phyloP scores from a whole-genome alignment of 2,329 filamentous ascomycete genomes.

The Colletotrichum euphorbiae region DNA sequence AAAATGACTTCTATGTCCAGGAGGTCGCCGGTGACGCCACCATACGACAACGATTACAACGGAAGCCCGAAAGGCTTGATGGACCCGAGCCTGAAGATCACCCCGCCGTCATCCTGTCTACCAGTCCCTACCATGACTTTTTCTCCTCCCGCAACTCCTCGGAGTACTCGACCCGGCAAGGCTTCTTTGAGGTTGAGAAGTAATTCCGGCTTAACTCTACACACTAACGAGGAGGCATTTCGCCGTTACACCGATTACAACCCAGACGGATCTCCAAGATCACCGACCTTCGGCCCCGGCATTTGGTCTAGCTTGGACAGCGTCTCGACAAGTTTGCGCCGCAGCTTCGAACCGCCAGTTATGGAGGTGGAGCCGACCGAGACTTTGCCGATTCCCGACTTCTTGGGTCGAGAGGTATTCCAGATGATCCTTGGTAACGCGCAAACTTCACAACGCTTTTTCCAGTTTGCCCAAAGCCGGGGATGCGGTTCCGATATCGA shows the following conservation, averaged over 20 bases:
- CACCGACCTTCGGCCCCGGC: conserved; percentile 39
- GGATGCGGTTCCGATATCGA: conserved; percentile 63
- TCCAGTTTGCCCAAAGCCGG: conserved; percentile 60
- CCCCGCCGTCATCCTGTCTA: not conserved
- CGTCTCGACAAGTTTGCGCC: conserved; percentile 36
- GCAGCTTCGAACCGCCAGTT: conserved; percentile 28
- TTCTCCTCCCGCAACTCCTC: conserved; percentile 45
- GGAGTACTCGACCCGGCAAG: conserved; percentile 41
- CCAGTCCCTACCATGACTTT: conserved; percentile 32
- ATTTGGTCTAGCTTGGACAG: conserved; percentile 42
- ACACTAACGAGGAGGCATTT: conserved; percentile 57
- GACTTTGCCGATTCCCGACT: conserved; percentile 54
- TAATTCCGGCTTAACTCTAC: conserved; percentile 59
- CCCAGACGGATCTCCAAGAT: conserved; percentile 51
- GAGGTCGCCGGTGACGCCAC: conserved; percentile 35
- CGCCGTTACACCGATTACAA: conserved; percentile 61
- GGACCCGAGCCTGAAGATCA: conserved; percentile 5
- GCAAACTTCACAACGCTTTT: conserved; percentile 58
- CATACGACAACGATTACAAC: conserved; percentile 25
- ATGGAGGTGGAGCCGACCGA: conserved; percentile 25
- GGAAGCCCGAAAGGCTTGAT: conserved; percentile 7
- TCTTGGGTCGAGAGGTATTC: conserved; percentile 63
- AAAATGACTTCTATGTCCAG: conserved; percentile 30
- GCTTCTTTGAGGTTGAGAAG: conserved; percentile 52
- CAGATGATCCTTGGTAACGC: conserved; percentile 62